A percentile compares a stretch with the other conserved stretches of the same genome.
Conservation (phyloP, 768 basidiomycete species). For the Boletus reticulatus region DNA sequence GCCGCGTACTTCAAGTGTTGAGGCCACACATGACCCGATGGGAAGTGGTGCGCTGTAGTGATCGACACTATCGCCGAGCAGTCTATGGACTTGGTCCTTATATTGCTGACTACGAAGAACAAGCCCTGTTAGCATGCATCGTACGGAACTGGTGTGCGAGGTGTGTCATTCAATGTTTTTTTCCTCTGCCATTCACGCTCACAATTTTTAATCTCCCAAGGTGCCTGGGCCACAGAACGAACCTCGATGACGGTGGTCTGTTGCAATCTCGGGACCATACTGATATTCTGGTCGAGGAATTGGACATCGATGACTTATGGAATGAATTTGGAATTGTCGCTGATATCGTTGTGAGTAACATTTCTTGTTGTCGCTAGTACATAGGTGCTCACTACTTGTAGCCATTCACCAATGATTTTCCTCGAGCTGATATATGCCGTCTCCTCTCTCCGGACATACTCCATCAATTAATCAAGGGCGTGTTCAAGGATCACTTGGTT, state of each 20-base stretch:
- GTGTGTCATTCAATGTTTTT: neutral
- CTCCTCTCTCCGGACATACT: neutral
- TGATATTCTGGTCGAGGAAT: neutral
- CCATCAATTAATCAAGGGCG: neutral
- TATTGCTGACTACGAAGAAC: neutral
- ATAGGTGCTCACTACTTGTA: neutral
- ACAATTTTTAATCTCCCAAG: neutral
- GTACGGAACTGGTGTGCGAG: neutral
- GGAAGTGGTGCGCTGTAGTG: neutral
- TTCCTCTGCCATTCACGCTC: too few relatives aligned
- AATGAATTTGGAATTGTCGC: neutral
- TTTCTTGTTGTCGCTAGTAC: neutral
- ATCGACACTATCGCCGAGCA: neutral
- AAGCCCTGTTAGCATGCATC: neutral
- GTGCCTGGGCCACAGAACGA: neutral
- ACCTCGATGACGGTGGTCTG: neutral
- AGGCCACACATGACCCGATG: neutral
- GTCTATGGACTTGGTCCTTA: neutral
- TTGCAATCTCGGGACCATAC: neutral
- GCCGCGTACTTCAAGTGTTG: neutral
- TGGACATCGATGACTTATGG: neutral
- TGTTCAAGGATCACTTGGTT: too few relatives aligned
- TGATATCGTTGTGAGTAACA: neutral
- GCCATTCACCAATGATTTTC: constrained; percentile 4
- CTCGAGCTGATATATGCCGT: neutral